phyloP scores from a whole-genome alignment of 2,329 filamentous ascomycete genomes.

The Microdochium bolleyi region DNA sequence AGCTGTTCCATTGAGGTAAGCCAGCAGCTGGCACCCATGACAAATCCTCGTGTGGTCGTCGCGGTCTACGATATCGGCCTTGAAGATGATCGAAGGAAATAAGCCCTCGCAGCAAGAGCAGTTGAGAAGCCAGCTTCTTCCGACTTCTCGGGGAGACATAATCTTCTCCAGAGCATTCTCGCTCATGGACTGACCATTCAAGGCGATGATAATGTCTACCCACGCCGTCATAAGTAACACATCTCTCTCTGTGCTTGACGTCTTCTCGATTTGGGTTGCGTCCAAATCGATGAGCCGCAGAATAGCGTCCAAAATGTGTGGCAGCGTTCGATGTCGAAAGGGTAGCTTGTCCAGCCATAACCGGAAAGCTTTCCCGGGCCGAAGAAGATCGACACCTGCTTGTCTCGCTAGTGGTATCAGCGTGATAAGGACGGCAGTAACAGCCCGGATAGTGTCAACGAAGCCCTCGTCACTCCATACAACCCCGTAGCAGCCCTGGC shows the following conservation, averaged over 20 bases:
- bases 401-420: conserved; percentile 7
- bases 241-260: conserved; percentile 1
- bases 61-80: background rate
- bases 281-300: background rate
- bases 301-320: conserved; percentile 10
- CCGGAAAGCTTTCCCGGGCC: conserved; percentile 14
- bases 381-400: conserved; percentile 12
- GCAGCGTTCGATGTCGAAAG: conserved; percentile 7
- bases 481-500: conserved; percentile 10
- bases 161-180: background rate
- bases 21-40: conserved; percentile 11
- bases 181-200: conserved; percentile 6
- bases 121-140: background rate
- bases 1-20: background rate
- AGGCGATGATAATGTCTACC: conserved; percentile 10
- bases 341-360: conserved; percentile 17
- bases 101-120: conserved; percentile 7
- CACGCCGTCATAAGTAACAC: conserved; percentile 3
- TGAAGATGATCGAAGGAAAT: conserved; percentile 9
- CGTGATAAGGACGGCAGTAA: conserved; percentile 7
- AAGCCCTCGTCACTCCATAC: conserved; percentile 9
- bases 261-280: conserved; percentile 1
- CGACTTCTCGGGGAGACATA: background rate
- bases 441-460: conserved; percentile 7
- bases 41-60: conserved; percentile 3